Conservation (phyloP, 805 yeast species). For the Starmera quercuum region DNA sequence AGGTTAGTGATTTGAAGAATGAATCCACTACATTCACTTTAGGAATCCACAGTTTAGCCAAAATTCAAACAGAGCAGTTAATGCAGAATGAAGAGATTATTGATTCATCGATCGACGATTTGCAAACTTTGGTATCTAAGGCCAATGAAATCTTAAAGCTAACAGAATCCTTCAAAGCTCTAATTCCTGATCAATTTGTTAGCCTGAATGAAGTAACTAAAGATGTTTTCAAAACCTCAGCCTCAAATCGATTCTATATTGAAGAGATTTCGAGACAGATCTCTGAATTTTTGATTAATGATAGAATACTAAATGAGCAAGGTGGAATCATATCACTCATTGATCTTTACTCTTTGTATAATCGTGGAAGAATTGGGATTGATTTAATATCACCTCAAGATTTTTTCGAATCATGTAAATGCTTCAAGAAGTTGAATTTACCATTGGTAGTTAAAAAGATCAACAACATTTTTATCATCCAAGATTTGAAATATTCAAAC, state of each 20-base stretch:
- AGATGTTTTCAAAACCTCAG: constrained; percentile 13
- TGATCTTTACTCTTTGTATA: constrained; percentile 58
- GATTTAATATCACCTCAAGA: constrained; percentile 67
- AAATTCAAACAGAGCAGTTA: constrained; percentile 43
- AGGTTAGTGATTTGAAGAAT: constrained; percentile 1
- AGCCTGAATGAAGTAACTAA: constrained; percentile 8
- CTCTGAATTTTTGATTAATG: constrained; percentile 54
- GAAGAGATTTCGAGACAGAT: constrained; percentile 75
- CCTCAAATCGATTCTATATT: constrained; percentile 34
- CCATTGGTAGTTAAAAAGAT: constrained; percentile 42
- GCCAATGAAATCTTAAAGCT: constrained; percentile 65
- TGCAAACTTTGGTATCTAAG: constrained; percentile 68
- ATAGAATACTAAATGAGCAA: constrained; percentile 36
- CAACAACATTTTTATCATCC: constrained; percentile 29
- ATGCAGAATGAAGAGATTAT: constrained; percentile 54
- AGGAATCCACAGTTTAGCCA: constrained; percentile 71
- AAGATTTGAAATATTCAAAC: constrained; percentile 30
- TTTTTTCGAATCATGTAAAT: constrained; percentile 49
- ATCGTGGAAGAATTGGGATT: constrained; percentile 56
- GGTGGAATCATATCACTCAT: constrained; percentile 56
- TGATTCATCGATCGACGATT: constrained; percentile 64
- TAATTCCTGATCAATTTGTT: constrained; percentile 18
- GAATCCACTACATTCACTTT: constrained; percentile 27
- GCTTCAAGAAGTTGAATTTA: constrained; percentile 48
- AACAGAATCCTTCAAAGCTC: constrained; percentile 29